These are phyloP conservation scores for Talaromyces albobiverticillius DNA, from an alignment of 2,329 filamentous ascomycete species.

Conservation along the genomic window DNA sequence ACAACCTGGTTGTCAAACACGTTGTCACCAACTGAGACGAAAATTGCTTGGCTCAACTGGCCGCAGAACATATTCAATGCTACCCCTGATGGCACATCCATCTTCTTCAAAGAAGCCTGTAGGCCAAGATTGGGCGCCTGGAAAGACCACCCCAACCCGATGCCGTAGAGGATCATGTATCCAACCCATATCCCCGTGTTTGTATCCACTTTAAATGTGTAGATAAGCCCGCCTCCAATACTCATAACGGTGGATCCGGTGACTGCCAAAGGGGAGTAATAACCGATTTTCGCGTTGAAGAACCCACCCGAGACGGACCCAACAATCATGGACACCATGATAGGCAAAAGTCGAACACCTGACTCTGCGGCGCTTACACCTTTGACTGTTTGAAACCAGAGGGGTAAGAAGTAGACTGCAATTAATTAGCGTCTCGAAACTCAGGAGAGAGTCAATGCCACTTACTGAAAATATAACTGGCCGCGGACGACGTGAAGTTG, in stretches of 20 bases:
- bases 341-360: constrained; percentile 21
- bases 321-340: constrained; percentile 18
- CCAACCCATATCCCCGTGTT: constrained; percentile 25
- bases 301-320: not conserved
- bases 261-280: not conserved
- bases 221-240: not conserved
- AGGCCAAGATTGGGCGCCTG: constrained; percentile 1
- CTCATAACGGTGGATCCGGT: not conserved
- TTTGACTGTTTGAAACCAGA: constrained; percentile 30
- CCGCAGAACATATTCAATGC: not conserved
- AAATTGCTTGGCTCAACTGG: not conserved
- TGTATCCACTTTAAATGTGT: constrained; percentile 16
- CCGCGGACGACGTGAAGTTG: not conserved
- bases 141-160: constrained; percentile 17
- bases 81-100: not conserved
- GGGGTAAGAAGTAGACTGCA: constrained; percentile 24
- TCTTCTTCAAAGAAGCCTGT: not conserved
- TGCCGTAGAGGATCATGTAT: constrained; percentile 26
- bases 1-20: not conserved
- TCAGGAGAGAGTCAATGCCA: not conserved
- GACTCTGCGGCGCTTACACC: constrained; percentile 20
- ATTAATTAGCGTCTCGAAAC: not conserved
- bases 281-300: not conserved
- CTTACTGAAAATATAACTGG: not conserved
- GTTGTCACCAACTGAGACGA: not conserved